Base-by-base conservation (phyloP, 495 filamentous ascomycete species). In the Xylona heveae region DNA sequence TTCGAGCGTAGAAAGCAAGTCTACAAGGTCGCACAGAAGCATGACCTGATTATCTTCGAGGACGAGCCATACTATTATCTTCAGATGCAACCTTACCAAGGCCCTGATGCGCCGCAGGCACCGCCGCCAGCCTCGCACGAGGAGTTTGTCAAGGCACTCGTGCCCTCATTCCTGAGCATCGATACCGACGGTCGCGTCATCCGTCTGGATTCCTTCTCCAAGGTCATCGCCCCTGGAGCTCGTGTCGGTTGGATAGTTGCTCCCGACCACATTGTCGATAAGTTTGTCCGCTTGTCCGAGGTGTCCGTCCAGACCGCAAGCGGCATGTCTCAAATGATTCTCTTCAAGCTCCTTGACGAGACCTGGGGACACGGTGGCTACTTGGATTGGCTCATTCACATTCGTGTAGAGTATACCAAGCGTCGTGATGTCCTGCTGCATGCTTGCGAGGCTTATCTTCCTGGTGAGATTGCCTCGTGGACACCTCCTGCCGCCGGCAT, bases 21-120 rank as follows among this genome's bases (percentile, higher is more conserved):
- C 20, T 93, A 93, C 55, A 58, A 52, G 8, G 63, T 92, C 9
- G 71, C 69, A 18, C 69, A 73, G 48, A 76, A 78, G 52, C 78
- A 91, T 47, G 80, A 92, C 45, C 34, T 93, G 28, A 74, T 67
- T 51, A 84, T 95, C 49, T 45, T 95, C 38, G 85, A 95, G 53
- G 85, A 95, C 48, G 85, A 95, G 47, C 85, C 85, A n/a, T 93
- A 93, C 36, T 64, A 79, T 50, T 97, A 85, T 58, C 61, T 97
- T 31, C 88, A 97, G 56, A 93, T 97, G 82, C 69, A 79, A 47
- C 71, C 79, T 1, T 88, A 84, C 52, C 59, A 60, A 9, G 66
- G 67, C 16, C 47, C 57, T 19, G 51, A 61, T 31, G 49, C 52
- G 13, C 49, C 57, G 3, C 54, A 66, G 3, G 50, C 54, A 2